Evolutionary conservation across 2,329 filamentous ascomycete species (phyloP).

Genomic region (Aspergillus niger): DNA sequence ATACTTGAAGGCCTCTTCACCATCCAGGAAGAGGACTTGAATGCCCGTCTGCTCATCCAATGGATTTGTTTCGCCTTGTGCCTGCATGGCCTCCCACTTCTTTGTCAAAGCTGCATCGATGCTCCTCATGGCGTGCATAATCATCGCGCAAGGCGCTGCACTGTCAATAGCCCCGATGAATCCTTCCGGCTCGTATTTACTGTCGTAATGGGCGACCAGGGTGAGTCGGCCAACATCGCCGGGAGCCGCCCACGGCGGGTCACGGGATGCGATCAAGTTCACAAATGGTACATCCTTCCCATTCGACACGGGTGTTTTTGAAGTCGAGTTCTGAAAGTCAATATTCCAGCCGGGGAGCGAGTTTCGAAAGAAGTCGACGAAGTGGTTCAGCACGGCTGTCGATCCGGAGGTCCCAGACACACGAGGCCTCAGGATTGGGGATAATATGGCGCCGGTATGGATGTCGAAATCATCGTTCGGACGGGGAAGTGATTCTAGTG

Average conservation of each 20-base stretch:
- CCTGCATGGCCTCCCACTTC: conserved; percentile 77
- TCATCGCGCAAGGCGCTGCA: conserved; percentile 89
- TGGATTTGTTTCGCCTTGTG: conserved; percentile 53
- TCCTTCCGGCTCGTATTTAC: conserved; percentile 73
- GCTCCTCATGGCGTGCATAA: conserved; percentile 80
- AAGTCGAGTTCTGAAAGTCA: conserved; percentile 86
- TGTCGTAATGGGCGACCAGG: conserved; percentile 93
- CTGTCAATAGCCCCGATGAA: conserved; percentile 95
- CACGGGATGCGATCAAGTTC: conserved; percentile 82
- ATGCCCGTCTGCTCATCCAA: conserved; percentile 79
- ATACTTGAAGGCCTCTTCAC: conserved; percentile 83
- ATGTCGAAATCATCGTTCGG: conserved; percentile 78
- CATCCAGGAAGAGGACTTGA: conserved; percentile 87
- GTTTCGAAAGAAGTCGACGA: conserved; percentile 75
- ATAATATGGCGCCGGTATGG: conserved; percentile 70
- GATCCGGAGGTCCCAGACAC: conserved; percentile 85
- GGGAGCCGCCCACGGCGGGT: conserved; percentile 75
- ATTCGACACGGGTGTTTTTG: conserved; percentile 74
- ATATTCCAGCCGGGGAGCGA: conserved; percentile 78
- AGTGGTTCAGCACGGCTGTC: conserved; percentile 72
- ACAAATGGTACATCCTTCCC: conserved; percentile 74
- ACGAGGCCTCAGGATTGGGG: conserved; percentile 83
- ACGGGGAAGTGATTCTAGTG: conserved; percentile 70
- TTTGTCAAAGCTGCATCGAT: conserved; percentile 76
- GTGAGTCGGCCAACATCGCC: conserved; percentile 81